A percentile compares a stretch with the other conserved stretches of the same genome.
Evolutionary conservation across 2,329 filamentous ascomycete genomes (phyloP).

Genomic region (Diaporthe sp.): DNA sequence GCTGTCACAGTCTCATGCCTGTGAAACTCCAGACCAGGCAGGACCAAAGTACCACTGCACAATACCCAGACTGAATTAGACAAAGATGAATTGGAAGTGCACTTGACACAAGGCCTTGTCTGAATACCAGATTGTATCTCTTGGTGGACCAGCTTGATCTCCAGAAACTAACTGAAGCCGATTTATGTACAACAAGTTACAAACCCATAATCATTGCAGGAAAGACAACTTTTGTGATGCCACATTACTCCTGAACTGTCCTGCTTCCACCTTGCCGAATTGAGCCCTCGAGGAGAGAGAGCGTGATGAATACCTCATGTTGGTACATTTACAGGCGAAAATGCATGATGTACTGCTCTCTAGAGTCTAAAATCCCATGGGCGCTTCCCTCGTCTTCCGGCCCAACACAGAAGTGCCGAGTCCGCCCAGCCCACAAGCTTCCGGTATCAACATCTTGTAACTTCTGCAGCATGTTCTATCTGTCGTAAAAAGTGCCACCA

Average conservation of each 20-base stretch:
- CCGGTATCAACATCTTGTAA: not conserved
- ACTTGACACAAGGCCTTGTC: not conserved
- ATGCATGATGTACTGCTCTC: conserved; percentile 23
- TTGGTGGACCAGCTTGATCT: not conserved
- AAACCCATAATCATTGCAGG: conserved; percentile 1
- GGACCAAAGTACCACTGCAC: not conserved
- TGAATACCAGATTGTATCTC: not conserved
- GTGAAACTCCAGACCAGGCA: not conserved
- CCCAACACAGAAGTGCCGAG: not conserved
- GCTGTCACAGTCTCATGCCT: not conserved
- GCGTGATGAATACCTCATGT: not conserved
- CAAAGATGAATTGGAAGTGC: not conserved
- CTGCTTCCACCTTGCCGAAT: not conserved
- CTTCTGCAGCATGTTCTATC: conserved; percentile 9
- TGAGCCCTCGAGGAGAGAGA: not conserved
- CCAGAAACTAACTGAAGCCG: conserved; percentile 31
- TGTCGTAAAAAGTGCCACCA: not conserved
- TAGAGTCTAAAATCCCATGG: conserved; percentile 24
- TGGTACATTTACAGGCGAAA: conserved; percentile 25
- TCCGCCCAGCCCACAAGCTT: not conserved
- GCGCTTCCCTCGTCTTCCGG: not conserved
- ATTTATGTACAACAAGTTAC: conserved; percentile 36
- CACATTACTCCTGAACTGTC: conserved; percentile 11
- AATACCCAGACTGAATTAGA: not conserved
- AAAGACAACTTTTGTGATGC: conserved; percentile 9